Evolutionary conservation across 2,329 filamentous ascomycete species (phyloP).

Genomic region (Cladosporium sp.): DNA sequence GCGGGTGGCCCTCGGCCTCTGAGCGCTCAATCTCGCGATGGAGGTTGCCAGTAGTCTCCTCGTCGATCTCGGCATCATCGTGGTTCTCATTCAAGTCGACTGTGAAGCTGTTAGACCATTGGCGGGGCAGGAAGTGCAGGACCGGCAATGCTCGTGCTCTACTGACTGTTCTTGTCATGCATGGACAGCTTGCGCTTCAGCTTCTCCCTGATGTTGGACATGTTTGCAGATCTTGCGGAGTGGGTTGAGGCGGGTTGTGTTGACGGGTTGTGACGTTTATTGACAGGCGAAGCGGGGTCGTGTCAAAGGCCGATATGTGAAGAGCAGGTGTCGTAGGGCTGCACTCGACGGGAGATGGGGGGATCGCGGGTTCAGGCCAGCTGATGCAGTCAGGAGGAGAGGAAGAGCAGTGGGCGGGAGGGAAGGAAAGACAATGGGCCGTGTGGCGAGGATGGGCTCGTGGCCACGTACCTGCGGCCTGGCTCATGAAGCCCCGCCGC

Average conservation of each 20-base stretch:
- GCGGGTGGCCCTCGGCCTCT: slow-evolving; percentile 25
- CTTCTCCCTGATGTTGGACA: slow-evolving; percentile 31
- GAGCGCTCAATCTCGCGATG: slow-evolving; percentile 31
- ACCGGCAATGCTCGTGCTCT: background rate
- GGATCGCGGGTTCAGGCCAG: background rate
- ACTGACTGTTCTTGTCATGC: slow-evolving; percentile 32
- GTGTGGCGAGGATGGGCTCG: background rate
- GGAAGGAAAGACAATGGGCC: background rate
- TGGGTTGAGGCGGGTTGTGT: background rate
- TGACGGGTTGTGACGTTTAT: slow-evolving; percentile 7
- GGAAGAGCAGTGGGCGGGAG: background rate
- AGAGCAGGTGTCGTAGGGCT: background rate
- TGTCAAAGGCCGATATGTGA: background rate
- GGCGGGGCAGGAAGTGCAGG: background rate
- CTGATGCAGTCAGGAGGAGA: slow-evolving; percentile 2
- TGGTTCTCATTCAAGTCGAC: slow-evolving; percentile 26
- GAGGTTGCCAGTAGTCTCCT: slow-evolving; percentile 33
- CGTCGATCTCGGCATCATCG: slow-evolving; percentile 31
- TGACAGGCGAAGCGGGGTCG: background rate
- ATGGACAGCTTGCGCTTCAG: slow-evolving; percentile 33
- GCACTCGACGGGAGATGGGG: background rate
- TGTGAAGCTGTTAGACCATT: slow-evolving; percentile 9
- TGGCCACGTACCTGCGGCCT: background rate
- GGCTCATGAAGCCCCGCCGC: background rate
- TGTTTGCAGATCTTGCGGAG: slow-evolving; percentile 16